These are phyloP conservation scores for Triticum dicoccoides DNA, from an alignment of 176 grass and related monocot genomes.

Conservation along the genomic window DNA sequence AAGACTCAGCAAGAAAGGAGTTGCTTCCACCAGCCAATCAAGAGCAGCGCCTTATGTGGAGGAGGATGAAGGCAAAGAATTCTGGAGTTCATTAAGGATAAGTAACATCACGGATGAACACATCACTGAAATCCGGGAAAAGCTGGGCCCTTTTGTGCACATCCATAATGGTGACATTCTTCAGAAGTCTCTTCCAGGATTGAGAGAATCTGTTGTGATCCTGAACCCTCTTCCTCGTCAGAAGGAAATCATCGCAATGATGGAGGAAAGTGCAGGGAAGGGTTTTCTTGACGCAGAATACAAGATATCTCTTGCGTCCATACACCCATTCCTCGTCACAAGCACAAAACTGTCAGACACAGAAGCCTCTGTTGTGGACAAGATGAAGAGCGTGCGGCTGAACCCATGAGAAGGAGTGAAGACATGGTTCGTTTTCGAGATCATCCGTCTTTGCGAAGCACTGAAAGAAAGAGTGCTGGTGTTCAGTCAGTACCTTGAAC, in stretches of 20 bases:
- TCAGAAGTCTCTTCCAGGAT: constrained; percentile 56
- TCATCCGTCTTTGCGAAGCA: constrained; percentile 43
- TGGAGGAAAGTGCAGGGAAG: constrained; percentile 33
- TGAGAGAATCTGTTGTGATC: constrained; percentile 60
- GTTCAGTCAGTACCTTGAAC: constrained; percentile 69
- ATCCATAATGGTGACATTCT: constrained; percentile 68
- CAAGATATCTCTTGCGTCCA: constrained; percentile 61
- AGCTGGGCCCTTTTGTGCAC: constrained; percentile 64
- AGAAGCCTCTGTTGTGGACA: constrained; percentile 50
- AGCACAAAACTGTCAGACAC: constrained; percentile 35
- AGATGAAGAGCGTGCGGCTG: constrained; percentile 34
- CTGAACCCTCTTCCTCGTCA: constrained; percentile 59
- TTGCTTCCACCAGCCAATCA: constrained; percentile 12
- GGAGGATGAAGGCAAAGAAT: constrained; percentile 46
- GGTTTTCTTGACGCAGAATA: constrained; percentile 61
- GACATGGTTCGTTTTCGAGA: constrained; percentile 62
- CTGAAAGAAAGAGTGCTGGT: constrained; percentile 60
- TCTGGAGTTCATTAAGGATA: constrained; percentile 59
- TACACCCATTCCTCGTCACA: constrained; percentile 59
- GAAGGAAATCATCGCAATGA: constrained; percentile 48
- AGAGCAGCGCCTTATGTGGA: constrained; percentile 2
- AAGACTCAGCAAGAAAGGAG: constrained; percentile 16
- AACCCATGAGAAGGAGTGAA: constrained; percentile 57
- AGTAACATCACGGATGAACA: constrained; percentile 48
- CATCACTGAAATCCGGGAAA: constrained; percentile 44